Evolutionary conservation across 805 yeast species (phyloP).

Genomic region (Debaryomyces tyrocola): DNA sequence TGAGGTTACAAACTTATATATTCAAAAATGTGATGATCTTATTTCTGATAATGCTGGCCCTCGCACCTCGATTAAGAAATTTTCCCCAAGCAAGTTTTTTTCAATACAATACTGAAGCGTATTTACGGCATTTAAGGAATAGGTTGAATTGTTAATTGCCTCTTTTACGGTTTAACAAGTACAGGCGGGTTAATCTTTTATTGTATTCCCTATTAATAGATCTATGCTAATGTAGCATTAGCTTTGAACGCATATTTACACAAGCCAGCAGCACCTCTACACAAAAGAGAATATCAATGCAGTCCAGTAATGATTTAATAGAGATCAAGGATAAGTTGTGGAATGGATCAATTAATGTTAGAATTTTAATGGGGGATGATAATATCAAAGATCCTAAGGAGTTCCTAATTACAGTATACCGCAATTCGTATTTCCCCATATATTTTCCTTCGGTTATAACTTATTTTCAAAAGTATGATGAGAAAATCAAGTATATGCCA

Average conservation of each 20-base stretch:
- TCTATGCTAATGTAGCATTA: no score
- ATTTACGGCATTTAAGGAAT: neutral
- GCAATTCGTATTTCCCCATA: constrained; percentile 56
- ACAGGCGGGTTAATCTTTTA: no score
- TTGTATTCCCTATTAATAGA: no score
- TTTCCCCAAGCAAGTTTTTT: neutral
- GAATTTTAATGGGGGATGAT: constrained; percentile 29
- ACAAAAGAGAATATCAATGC: neutral
- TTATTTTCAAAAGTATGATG: constrained; percentile 35
- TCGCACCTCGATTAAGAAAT: constrained; percentile 1
- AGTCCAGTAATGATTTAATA: constrained; percentile 3
- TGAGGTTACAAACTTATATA: neutral
- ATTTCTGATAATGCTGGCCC: constrained; percentile 1
- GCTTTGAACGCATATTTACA: no score
- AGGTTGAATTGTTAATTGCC: no score
- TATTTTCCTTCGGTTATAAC: constrained; percentile 34
- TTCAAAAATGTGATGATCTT: neutral
- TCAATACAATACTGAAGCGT: neutral
- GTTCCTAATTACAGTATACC: constrained; percentile 20
- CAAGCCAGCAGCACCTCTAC: no score
- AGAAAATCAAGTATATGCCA: constrained; percentile 17
- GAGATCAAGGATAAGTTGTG: constrained; percentile 45
- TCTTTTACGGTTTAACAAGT: no score
- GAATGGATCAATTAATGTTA: constrained; percentile 54
- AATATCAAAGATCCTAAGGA: constrained; percentile 13